A percentile compares a stretch with the other conserved stretches of the same genome.
phyloP scores from a whole-genome alignment of 1,139 yeast genomes.

The Suhomyces chickasaworum region DNA sequence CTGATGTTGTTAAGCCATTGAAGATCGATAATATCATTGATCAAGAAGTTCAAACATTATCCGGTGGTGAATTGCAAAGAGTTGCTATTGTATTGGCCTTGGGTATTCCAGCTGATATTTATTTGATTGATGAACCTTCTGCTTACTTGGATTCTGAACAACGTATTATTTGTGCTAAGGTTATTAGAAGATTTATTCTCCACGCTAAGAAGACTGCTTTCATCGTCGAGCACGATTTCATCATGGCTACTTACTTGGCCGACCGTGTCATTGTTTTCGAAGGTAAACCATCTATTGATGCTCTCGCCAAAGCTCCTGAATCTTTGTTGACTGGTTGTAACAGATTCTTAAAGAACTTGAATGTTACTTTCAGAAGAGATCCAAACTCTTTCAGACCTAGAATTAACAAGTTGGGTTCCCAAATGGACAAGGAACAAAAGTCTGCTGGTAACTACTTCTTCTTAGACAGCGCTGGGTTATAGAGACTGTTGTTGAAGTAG shows the following conservation, averaged over 20 bases:
- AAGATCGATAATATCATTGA: constrained; percentile 92
- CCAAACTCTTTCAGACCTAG: constrained; percentile 98
- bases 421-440: constrained; percentile 98
- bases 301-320: constrained; percentile 86
- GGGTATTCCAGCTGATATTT: constrained; percentile 94
- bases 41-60: constrained; percentile 94
- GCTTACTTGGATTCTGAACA: constrained; percentile 99
- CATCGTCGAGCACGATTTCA: constrained; percentile 98
- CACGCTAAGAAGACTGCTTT: constrained; percentile 98
- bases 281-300: constrained; percentile 85
- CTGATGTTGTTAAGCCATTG: constrained; percentile 95
- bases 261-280: constrained; percentile 98
- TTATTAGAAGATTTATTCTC: constrained; percentile 91
- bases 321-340: constrained; percentile 95
- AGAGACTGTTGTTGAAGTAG: constrained; percentile 19
- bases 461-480: constrained; percentile 67
- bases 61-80: constrained; percentile 99
- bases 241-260: constrained; percentile 98
- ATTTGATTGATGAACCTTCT: constrained; percentile 96
- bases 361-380: constrained; percentile 98
- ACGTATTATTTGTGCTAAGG: constrained; percentile 98
- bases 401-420: constrained; percentile 95
- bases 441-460: constrained; percentile 90
- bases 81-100: constrained; percentile 95
- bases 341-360: constrained; percentile 91